These are phyloP conservation scores for Trichoderma gracile DNA, from an alignment of 2,329 filamentous ascomycete genomes.

Conservation along the genomic window DNA sequence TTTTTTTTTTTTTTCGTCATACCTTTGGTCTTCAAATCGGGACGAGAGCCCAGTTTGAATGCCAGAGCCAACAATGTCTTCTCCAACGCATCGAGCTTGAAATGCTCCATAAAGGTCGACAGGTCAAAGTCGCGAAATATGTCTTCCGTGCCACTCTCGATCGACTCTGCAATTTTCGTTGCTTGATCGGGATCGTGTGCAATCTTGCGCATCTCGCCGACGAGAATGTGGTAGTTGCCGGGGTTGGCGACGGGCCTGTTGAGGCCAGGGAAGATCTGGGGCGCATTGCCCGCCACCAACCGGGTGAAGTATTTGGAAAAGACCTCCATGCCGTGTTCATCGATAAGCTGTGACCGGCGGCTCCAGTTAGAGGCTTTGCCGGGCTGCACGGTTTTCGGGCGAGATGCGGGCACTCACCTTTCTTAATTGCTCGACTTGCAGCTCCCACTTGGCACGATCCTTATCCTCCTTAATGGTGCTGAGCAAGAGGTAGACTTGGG, in stretches of 20 bases:
- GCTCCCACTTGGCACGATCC: constrained; percentile 86
- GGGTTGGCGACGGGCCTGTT: constrained; percentile 72
- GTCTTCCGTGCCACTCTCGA: constrained; percentile 88
- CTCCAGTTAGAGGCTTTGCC: constrained; percentile 29
- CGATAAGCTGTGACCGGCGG: constrained; percentile 66
- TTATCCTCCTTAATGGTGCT: constrained; percentile 95
- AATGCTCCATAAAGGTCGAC: constrained; percentile 93
- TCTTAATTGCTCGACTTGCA: constrained; percentile 85
- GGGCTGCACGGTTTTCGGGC: background rate
- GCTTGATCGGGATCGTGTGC: constrained; percentile 78
- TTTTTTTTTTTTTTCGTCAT: constrained; percentile 25
- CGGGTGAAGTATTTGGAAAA: constrained; percentile 94
- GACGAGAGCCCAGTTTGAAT: constrained; percentile 78
- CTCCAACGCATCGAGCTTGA: constrained; percentile 84
- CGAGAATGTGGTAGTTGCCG: constrained; percentile 80
- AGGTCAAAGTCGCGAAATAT: constrained; percentile 95
- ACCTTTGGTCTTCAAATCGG: constrained; percentile 90
- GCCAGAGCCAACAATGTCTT: constrained; percentile 87
- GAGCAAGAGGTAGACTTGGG: constrained; percentile 91
- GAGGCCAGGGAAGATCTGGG: constrained; percentile 82
- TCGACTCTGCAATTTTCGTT: constrained; percentile 86
- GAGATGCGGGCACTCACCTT: constrained; percentile 61
- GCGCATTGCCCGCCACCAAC: constrained; percentile 85
- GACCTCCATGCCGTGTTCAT: constrained; percentile 99
- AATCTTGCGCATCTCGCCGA: constrained; percentile 83